phyloP scores from a whole-genome alignment of 805 yeast genomes.

The Lachancea waltii region DNA sequence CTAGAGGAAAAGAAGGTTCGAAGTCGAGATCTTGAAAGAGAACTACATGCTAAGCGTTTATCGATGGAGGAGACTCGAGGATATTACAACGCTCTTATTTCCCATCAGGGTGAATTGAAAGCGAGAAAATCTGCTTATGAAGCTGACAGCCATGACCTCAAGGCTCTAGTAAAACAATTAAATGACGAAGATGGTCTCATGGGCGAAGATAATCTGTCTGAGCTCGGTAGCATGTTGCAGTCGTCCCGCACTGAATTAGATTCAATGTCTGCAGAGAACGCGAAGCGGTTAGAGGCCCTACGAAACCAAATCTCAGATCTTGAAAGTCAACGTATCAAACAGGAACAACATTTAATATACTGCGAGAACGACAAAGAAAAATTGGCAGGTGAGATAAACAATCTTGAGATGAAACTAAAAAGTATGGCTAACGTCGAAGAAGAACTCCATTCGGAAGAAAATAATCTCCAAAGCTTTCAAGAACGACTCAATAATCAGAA shows the following conservation, averaged over 20 bases:
- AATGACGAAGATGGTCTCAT: constrained; percentile 2
- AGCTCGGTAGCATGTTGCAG: background rate
- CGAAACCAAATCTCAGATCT: constrained; percentile 15
- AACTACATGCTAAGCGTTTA: constrained; percentile 20
- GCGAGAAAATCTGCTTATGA: constrained; percentile 21
- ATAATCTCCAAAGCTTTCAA: constrained; percentile 37
- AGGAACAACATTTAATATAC: constrained; percentile 36
- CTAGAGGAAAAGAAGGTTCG: constrained; percentile 28
- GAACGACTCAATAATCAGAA: constrained; percentile 31
- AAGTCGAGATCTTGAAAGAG: constrained; percentile 21
- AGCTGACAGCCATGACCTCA: background rate
- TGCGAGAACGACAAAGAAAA: constrained; percentile 40
- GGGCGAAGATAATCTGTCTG: background rate
- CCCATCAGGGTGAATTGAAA: constrained; percentile 53
- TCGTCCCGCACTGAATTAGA: constrained; percentile 10
- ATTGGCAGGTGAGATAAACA: constrained; percentile 32
- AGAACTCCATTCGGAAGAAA: constrained; percentile 41
- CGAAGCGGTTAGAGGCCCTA: constrained; percentile 7
- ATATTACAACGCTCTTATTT: constrained; percentile 34
- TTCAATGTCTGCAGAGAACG: constrained; percentile 13
- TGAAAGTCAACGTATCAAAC: constrained; percentile 24
- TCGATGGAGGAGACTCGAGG: constrained; percentile 27
- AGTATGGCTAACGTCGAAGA: constrained; percentile 39
- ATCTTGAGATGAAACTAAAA: constrained; percentile 36
- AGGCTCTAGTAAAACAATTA: background rate